phyloP scores from a whole-genome alignment of 805 yeast genomes.

The Tetrapisispora phaffii region DNA sequence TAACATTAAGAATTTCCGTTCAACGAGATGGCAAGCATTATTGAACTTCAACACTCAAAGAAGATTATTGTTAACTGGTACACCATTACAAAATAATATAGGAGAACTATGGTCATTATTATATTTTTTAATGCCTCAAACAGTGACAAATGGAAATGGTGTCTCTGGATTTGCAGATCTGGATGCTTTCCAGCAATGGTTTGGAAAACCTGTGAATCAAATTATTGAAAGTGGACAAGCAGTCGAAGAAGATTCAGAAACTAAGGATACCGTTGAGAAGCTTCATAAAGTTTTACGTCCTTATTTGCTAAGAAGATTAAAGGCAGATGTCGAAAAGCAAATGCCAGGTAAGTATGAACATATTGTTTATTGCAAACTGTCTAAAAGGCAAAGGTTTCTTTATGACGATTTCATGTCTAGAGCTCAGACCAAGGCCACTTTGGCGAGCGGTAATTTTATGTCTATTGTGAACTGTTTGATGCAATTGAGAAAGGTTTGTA shows the following conservation, averaged over 20 bases:
- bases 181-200: constrained; percentile 96
- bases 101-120: constrained; percentile 94
- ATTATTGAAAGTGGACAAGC: constrained; percentile 54
- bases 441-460: constrained; percentile 88
- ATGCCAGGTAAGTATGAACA: constrained; percentile 99
- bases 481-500: constrained; percentile 95
- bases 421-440: constrained; percentile 87
- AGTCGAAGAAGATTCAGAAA: constrained; percentile 64
- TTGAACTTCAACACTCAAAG: constrained; percentile 88
- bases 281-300: constrained; percentile 92
- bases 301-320: constrained; percentile 78
- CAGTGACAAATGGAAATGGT: constrained; percentile 40
- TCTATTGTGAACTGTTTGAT: constrained; percentile 93
- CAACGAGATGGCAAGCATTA: constrained; percentile 94
- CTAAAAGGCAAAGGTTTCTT: constrained; percentile 82
- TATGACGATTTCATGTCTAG: constrained; percentile 97
- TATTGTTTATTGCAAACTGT: constrained; percentile 79
- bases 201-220: constrained; percentile 92
- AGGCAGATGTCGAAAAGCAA: constrained; percentile 94
- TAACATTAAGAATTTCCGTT: constrained; percentile 89
- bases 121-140: constrained; percentile 90
- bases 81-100: constrained; percentile 90
- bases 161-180: constrained; percentile 87
- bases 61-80: constrained; percentile 84
- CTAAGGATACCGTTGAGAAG: constrained; percentile 74